These are phyloP conservation scores for Colletotrichum orbiculare DNA, from an alignment of 2,329 filamentous ascomycete species.

Conservation along the genomic window DNA sequence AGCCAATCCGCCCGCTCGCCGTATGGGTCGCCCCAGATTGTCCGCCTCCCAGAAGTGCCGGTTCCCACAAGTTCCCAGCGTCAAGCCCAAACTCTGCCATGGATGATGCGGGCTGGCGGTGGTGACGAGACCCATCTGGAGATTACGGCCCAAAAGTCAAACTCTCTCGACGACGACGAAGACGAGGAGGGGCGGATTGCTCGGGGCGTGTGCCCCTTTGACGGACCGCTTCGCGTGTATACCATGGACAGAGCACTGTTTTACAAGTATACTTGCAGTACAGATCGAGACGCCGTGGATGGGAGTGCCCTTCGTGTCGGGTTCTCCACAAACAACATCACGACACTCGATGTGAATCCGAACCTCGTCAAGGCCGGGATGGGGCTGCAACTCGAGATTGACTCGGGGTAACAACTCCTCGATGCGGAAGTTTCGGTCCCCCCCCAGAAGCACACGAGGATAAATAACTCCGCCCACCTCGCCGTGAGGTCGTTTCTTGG, in stretches of 20 bases:
- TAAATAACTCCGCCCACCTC: conserved; percentile 9
- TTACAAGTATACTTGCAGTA: no score
- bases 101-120: conserved; percentile 15
- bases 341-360: not conserved
- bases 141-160: conserved; percentile 25
- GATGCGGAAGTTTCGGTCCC: not conserved
- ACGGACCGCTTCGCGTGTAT: not conserved
- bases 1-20: not conserved
- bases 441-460: not conserved
- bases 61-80: conserved; percentile 15
- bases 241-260: no score
- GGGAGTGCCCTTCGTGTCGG: no score
- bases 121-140: conserved; percentile 15
- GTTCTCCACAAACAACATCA: conserved; percentile 5
- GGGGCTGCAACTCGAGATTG: conserved; percentile 4
- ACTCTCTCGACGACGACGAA: conserved; percentile 1
- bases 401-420: not conserved
- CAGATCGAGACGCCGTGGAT: no score
- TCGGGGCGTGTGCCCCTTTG: not conserved
- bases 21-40: conserved; percentile 12
- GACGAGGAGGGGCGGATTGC: no score
- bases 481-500: not conserved
- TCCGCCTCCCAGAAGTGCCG: conserved; percentile 7
- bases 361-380: not conserved
- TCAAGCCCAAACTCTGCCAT: conserved; percentile 21